Conservation (phyloP, 306 rosid species). For the Prunus salicina region DNA sequence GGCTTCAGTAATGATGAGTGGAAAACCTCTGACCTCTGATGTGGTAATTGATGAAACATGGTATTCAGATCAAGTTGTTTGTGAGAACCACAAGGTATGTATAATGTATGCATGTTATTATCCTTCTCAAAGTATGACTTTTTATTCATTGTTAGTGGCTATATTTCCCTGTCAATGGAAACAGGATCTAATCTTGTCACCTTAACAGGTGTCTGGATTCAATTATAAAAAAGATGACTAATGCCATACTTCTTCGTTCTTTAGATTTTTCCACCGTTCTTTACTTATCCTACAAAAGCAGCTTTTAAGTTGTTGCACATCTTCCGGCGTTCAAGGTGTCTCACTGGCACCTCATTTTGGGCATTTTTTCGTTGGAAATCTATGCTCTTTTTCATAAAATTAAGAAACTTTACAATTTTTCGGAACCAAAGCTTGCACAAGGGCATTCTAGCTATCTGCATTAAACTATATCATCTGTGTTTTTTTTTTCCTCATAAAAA, state of each 20-base stretch:
- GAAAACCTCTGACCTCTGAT: slow-evolving; percentile 20
- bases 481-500: background rate
- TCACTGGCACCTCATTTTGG: background rate
- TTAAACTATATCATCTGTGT: background rate
- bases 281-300: background rate
- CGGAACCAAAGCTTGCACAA: background rate
- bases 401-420: too few relatives aligned
- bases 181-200: background rate
- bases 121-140: background rate
- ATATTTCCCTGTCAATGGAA: background rate
- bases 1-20: background rate
- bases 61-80: slow-evolving; percentile 24
- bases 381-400: too few relatives aligned
- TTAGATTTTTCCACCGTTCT: background rate
- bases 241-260: too few relatives aligned
- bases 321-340: background rate
- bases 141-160: accelerated
- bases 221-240: background rate
- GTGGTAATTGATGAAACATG: slow-evolving; percentile 27
- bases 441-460: background rate
- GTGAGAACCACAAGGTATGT: slow-evolving; percentile 14
- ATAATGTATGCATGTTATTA: too few relatives aligned
- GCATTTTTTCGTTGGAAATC: background rate
- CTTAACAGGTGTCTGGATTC: background rate
- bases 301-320: background rate